Evolutionary conservation across 495 filamentous ascomycete species (phyloP).

Genomic region (Astrothelium macrocarpum): DNA sequence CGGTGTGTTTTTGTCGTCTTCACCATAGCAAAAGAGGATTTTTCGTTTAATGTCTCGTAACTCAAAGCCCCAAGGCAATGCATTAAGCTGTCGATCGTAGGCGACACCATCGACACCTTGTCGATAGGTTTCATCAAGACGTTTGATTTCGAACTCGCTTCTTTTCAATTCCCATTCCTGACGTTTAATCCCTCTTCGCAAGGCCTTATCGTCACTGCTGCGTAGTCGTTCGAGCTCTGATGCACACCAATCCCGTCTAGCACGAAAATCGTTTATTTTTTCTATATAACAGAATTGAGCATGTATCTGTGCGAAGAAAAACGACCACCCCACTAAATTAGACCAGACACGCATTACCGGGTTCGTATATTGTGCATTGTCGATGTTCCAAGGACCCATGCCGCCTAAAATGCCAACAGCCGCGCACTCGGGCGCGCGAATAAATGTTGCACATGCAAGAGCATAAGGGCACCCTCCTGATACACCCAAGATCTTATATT

Average conservation of each 20-base stretch:
- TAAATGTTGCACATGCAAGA: constrained; percentile 9
- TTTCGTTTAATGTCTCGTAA: constrained; percentile 6
- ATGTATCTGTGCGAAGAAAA: no score
- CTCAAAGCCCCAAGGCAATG: constrained; percentile 2
- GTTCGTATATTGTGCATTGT: background rate
- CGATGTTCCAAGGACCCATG: background rate
- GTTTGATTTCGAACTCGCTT: background rate
- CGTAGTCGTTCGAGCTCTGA: background rate
- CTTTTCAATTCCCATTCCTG: background rate
- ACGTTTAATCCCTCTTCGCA: background rate
- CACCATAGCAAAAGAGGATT: constrained; percentile 12
- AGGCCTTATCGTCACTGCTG: background rate
- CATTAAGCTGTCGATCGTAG: background rate
- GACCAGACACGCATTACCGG: background rate
- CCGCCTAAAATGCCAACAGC: constrained; percentile 10
- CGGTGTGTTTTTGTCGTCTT: constrained; percentile 5
- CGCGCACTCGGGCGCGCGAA: background rate
- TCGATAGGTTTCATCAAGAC: constrained; percentile 1
- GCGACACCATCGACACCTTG: constrained; percentile 9
- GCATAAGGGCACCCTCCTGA: constrained; percentile 13
- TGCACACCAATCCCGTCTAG: no score
- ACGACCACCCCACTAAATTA: background rate
- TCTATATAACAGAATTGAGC: no score
- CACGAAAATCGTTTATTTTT: no score
- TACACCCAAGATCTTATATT: constrained; percentile 9